Base-by-base conservation (phyloP, 495 filamentous ascomycete species). In the Bacidia rubella region DNA sequence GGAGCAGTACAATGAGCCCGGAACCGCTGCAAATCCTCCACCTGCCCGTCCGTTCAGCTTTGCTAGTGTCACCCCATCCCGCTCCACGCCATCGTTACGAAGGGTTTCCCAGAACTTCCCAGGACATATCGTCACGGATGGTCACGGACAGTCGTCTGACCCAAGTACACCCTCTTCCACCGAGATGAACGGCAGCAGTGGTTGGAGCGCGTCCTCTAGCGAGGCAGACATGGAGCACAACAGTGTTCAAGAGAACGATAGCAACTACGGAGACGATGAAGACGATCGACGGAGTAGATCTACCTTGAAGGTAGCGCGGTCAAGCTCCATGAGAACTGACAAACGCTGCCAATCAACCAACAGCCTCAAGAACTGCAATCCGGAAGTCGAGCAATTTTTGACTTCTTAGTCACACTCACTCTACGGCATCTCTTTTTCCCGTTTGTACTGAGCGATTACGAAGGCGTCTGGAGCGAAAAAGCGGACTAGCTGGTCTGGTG, bases 141-240 rank as follows among this genome's bases (percentile, higher is more conserved):
- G 32, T 17, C 21, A 20, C 2, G 26, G 2, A 40, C 47, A 47
- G 19, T 27, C 24, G 19, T 46, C 21, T 39, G 49, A 43, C 40
- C 52, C 40, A 20, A 55, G 44, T 24, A 58, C 55, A 2, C 52
- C 55, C 17, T 58, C 58, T 24, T 51, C 47, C 17, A 52, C 42
- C 22, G 55, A 60, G 3, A 44, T 32, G 24, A 54, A 39, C 17
- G 53, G 45, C 3, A 59, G 49, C 11, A 42, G 49, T 17, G 56
- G 45, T 0, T 62, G 59, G 59, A 59, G 57, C 49, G 47, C 57
- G 48, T 57, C 41, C 47, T 59, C 57, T 15, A 59, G 54, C 39
- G 59, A 59, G 11, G 59, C 56, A 49, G 59, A 46, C 17, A 62
- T 62, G 59, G 59, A 62, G 9, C 59, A 62, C 47, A 2, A 26